Base-by-base conservation (phyloP, 1,284 basidiomycete species). In the Phylloporus sp. region DNA sequence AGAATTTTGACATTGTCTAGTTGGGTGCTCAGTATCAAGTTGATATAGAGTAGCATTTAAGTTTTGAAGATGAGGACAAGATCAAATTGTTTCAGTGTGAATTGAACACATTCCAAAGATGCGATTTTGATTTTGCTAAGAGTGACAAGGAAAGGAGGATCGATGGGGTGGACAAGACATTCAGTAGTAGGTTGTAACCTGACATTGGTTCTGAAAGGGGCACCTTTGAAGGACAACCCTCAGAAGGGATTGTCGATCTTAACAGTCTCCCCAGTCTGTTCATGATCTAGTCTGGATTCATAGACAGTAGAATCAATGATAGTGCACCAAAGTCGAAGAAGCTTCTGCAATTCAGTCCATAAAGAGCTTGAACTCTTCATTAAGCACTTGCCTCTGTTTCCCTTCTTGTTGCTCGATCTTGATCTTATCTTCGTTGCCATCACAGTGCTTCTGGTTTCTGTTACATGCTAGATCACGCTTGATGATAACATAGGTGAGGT, bases 351-450 rank as follows among this genome's bases (percentile, higher is more conserved):
- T 88, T 75, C 95, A 94, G 75, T 98, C 93, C 0, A 96, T 93
- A 78, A 98, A 99, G 28, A 87, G 81, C 76, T 95, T 96, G 80
- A 99, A 97, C 76, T 98, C 94, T 76, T 93, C 96, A 84, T 99
- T 99, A 46, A 98, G 83, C 78, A 92, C 85, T 60, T 92, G 91
- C 58, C 96, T 83, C 31, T 95, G 89, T 76, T 93, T 93, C 62
- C 96, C 85, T 78, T 99, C 98, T 76, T 97, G 95, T 76, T 99
- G 31, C 76, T 99, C 98, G 78, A 98, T 92, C 81, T 99, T 97
- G 67, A 99, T 96, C 80, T 99, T 98, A 76, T 99, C 98, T 77
- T 99, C 98, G 74, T 99, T 98, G 47, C 98, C 97, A 73, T 98
- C 98, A 61, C 97, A 89, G 69, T 97, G 94, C 79, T 98, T 96